phyloP scores from a whole-genome alignment of 2,329 filamentous ascomycete species.

The Trichoderma breve region DNA sequence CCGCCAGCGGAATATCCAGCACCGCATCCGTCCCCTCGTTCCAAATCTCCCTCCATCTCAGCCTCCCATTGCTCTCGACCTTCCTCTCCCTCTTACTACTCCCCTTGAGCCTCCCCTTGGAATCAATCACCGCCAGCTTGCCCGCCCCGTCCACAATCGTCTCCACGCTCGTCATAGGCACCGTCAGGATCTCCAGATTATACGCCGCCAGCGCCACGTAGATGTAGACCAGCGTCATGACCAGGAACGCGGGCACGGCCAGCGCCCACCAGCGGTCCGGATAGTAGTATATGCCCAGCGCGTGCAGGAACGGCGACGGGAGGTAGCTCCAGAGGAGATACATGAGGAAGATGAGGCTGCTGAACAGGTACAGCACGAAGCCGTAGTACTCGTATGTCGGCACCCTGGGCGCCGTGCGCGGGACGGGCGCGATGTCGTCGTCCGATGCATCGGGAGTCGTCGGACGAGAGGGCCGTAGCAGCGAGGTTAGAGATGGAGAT shows the following conservation, averaged over 20 bases:
- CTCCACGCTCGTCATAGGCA: conserved; percentile 76
- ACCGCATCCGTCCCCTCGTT: conserved; percentile 92
- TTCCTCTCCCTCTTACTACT: conserved; percentile 38
- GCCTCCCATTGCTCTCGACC: conserved; percentile 36
- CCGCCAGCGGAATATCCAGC: conserved; percentile 92
- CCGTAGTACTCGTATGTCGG: conserved; percentile 99
- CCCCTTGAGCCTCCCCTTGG: conserved; percentile 55
- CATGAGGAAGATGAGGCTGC: conserved; percentile 73
- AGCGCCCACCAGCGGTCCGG: conserved; percentile 97
- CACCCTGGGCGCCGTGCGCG: conserved; percentile 84
- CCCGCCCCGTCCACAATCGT: conserved; percentile 90
- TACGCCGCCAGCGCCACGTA: conserved; percentile 90
- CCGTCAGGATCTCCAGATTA: conserved; percentile 84
- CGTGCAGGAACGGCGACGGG: conserved; percentile 86
- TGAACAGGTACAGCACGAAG: conserved; percentile 93
- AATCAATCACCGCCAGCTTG: conserved; percentile 78
- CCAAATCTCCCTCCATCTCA: conserved; percentile 82
- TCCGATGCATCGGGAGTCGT: conserved; percentile 91
- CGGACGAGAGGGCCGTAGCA: conserved; percentile 85
- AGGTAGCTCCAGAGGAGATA: conserved; percentile 83
- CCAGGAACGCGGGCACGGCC: conserved; percentile 84
- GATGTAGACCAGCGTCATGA: conserved; percentile 86
- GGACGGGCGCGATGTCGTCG: conserved; percentile 82
- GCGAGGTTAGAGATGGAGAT: conserved; percentile 86
- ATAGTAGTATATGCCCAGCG: conserved; percentile 93